These are phyloP conservation scores for Mycena olivaceomarginata DNA, from an alignment of 768 basidiomycete species.

Conservation along the genomic window DNA sequence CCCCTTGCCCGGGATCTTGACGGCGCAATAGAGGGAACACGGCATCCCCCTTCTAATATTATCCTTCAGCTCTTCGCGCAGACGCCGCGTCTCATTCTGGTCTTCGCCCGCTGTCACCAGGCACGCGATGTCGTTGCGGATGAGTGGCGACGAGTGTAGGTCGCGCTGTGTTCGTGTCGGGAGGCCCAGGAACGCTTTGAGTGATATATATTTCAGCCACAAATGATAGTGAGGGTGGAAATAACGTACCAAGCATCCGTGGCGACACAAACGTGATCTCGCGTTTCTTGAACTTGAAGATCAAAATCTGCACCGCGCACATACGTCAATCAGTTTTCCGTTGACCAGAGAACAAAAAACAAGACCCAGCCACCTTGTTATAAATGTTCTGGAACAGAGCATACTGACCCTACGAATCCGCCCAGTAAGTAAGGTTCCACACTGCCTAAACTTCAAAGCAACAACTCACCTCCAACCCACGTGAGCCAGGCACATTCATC, in stretches of 20 bases:
- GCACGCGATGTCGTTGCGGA: slow-evolving; percentile 35
- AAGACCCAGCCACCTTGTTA: slow-evolving; percentile 35
- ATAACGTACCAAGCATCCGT: slow-evolving; percentile 37
- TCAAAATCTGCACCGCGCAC: slow-evolving; percentile 21
- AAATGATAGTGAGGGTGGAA: background rate
- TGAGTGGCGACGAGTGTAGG: slow-evolving; percentile 32
- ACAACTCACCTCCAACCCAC: slow-evolving; percentile 29
- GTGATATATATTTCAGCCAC: background rate
- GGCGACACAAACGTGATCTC: slow-evolving; percentile 45
- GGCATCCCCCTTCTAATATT: slow-evolving; percentile 25
- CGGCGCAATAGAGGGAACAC: slow-evolving; percentile 38
- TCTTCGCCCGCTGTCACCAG: slow-evolving; percentile 39
- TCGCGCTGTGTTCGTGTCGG: slow-evolving; percentile 41
- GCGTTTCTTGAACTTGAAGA: slow-evolving; percentile 44
- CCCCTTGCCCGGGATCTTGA: slow-evolving; percentile 38
- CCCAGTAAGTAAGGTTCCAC: background rate
- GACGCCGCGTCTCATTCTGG: slow-evolving; percentile 32
- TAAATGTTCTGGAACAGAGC: slow-evolving; percentile 42
- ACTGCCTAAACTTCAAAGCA: background rate
- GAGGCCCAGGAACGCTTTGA: slow-evolving; percentile 26
- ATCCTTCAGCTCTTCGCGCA: slow-evolving; percentile 40
- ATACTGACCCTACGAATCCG: slow-evolving; percentile 35
- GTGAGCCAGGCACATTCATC: slow-evolving; percentile 32
- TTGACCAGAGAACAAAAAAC: background rate
- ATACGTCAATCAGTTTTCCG: background rate